Percentiles rank a stretch among this genome's conserved stretches.
phyloP scores from a whole-genome alignment of 208 protist genomes.

The Trypanosomatidae sp. region DNA sequence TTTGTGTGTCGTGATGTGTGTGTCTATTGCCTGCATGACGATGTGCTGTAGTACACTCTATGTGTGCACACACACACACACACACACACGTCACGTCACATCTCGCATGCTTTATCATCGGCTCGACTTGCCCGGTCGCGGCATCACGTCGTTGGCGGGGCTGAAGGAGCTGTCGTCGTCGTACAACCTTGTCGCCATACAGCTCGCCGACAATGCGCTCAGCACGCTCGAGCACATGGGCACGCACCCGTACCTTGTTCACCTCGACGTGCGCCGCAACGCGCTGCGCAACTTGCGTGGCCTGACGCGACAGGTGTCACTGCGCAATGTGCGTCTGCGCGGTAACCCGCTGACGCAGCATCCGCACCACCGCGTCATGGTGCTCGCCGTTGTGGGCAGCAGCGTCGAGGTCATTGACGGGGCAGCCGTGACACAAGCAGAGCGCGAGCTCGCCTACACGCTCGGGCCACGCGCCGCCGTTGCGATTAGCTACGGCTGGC shows the following conservation, averaged over 20 bases:
- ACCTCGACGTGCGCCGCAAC: conserved; percentile 44
- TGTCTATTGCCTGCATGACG: too few relatives aligned
- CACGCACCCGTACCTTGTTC: conserved; percentile 49
- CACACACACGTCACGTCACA: too few relatives aligned
- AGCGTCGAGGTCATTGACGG: conserved; percentile 48
- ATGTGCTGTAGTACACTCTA: too few relatives aligned
- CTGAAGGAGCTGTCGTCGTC: conserved; percentile 13
- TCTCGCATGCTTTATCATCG: conserved; percentile 36
- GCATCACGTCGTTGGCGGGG: conserved; percentile 32
- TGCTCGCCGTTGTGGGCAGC: conserved; percentile 43
- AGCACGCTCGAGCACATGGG: conserved; percentile 50
- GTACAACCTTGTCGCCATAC: conserved; percentile 51
- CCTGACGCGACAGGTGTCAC: conserved; percentile 44
- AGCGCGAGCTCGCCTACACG: conserved; percentile 22
- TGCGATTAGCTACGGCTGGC: conserved; percentile 70
- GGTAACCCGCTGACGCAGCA: conserved; percentile 56
- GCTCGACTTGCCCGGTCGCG: conserved; percentile 22
- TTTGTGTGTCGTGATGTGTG: too few relatives aligned
- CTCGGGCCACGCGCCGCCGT: conserved; percentile 31
- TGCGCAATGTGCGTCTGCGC: conserved; percentile 27
- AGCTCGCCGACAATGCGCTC: conserved; percentile 42
- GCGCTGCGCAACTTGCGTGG: conserved; percentile 37
- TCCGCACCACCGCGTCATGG: conserved; percentile 71
- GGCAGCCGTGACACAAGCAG: conserved; percentile 20
- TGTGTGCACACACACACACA: too few relatives aligned